These are phyloP conservation scores for Galerina marginata DNA, from an alignment of 768 basidiomycete genomes.

Conservation along the genomic window DNA sequence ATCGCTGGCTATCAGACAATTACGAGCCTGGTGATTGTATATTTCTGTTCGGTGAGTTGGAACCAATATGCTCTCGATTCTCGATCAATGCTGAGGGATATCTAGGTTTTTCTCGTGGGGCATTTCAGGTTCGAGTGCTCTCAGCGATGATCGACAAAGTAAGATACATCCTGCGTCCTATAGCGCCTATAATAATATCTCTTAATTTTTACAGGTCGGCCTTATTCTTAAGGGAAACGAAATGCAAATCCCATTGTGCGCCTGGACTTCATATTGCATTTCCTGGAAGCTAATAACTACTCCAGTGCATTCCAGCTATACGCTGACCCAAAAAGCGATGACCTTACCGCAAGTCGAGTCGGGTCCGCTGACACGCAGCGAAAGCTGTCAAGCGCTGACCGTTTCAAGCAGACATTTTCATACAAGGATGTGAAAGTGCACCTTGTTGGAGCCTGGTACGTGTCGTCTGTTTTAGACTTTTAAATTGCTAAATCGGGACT, in stretches of 20 bases:
- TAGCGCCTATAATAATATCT: not conserved
- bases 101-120: conserved; percentile 54
- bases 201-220: conserved; percentile 38
- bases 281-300: not conserved
- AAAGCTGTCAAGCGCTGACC: conserved; percentile 8
- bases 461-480: not conserved
- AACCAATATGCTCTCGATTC: not conserved
- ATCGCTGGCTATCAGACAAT: conserved; percentile 48
- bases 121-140: conserved; percentile 49
- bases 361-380: not conserved
- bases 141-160: conserved; percentile 51
- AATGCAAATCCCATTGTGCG: conserved; percentile 32
- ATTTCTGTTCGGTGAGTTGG: conserved; percentile 43
- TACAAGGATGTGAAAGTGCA: conserved; percentile 39
- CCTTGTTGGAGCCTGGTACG: conserved; percentile 51
- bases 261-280: not conserved
- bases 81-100: not conserved
- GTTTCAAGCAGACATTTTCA: conserved; percentile 25
- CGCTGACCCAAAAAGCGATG: not conserved
- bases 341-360: conserved; percentile 5
- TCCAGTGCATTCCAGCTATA: conserved; percentile 15
- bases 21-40: conserved; percentile 44
- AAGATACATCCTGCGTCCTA: not conserved
- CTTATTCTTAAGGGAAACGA: conserved; percentile 46
- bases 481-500: not conserved